A percentile compares a stretch with the other conserved stretches of the same genome.
These are phyloP conservation scores for Ascodesmis nigricans DNA, from an alignment of 495 filamentous ascomycete genomes.

Conservation along the genomic window DNA sequence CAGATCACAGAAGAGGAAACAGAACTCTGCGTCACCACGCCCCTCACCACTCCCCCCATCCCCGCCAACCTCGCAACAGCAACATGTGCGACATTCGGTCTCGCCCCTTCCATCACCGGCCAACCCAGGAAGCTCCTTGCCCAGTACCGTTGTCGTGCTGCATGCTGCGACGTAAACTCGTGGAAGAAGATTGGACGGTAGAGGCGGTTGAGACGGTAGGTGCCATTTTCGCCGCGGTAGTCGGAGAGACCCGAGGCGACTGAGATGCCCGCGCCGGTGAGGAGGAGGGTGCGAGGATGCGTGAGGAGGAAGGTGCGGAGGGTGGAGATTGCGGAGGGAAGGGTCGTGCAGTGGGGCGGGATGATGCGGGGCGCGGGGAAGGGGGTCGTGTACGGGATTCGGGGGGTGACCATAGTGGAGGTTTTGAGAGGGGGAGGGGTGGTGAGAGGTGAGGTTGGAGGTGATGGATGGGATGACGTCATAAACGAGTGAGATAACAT, in stretches of 20 bases:
- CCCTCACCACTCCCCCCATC: conserved; percentile 48
- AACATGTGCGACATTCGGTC: conserved; percentile 58
- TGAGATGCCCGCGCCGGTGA: conserved; percentile 83
- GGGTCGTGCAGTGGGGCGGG: conserved; percentile 43
- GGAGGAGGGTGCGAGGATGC: conserved; percentile 37
- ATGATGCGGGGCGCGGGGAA: conserved; percentile 58
- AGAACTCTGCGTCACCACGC: conserved; percentile 70
- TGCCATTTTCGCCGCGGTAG: conserved; percentile 75
- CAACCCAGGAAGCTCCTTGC: conserved; percentile 85
- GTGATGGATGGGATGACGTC: too few species aligned
- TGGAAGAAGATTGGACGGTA: conserved; percentile 85
- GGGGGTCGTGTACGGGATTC: conserved; percentile 76
- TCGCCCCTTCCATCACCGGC: conserved; percentile 52
- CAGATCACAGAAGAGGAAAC: too few species aligned
- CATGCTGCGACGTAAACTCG: conserved; percentile 65
- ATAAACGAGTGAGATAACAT: too few species aligned
- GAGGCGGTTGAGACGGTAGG: conserved; percentile 69
- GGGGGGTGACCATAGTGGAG: conserved; percentile 17
- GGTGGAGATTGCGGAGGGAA: conserved; percentile 52
- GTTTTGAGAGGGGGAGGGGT: too few species aligned
- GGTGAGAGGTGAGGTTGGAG: too few species aligned
- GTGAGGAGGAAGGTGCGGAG: conserved; percentile 50
- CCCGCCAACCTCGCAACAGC: conserved; percentile 48
- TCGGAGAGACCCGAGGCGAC: conserved; percentile 84
- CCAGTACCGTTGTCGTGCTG: conserved; percentile 87